These are phyloP conservation scores for Clonostachys rosea DNA, from an alignment of 2,329 filamentous ascomycete genomes.

Conservation along the genomic window DNA sequence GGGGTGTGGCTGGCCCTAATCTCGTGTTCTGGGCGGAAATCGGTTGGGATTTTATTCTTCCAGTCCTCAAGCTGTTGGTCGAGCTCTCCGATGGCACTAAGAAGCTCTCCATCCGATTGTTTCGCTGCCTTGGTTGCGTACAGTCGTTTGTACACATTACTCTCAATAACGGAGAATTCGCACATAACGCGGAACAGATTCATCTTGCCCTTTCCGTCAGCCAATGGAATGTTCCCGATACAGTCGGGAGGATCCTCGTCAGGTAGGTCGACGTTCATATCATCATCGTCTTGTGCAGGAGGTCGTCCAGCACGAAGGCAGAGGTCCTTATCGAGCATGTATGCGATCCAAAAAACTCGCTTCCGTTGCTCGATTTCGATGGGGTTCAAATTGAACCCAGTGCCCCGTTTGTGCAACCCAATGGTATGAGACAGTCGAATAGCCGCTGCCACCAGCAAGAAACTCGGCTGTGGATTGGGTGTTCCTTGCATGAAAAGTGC, in stretches of 20 bases:
- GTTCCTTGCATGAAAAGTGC: conserved; percentile 93
- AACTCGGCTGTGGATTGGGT: conserved; percentile 91
- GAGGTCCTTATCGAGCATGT: conserved; percentile 61
- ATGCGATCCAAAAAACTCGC: conserved; percentile 62
- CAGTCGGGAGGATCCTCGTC: conserved; percentile 88
- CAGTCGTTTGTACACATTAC: conserved; percentile 86
- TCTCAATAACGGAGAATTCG: conserved; percentile 86
- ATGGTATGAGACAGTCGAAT: conserved; percentile 91
- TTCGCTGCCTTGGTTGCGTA: conserved; percentile 92
- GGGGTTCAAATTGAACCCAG: conserved; percentile 87
- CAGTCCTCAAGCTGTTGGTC: conserved; percentile 87
- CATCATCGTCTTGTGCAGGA: conserved; percentile 58
- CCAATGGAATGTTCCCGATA: conserved; percentile 88
- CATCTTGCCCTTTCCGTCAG: conserved; percentile 85
- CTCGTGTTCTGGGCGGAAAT: conserved; percentile 95
- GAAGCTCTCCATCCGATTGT: conserved; percentile 84
- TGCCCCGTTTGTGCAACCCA: conserved; percentile 88
- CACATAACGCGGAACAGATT: conserved; percentile 94
- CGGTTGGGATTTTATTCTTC: conserved; percentile 93
- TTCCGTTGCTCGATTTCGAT: conserved; percentile 88
- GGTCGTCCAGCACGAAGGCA: conserved; percentile 56
- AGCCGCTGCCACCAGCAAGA: conserved; percentile 84
- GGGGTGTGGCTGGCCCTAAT: conserved; percentile 91
- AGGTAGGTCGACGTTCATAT: conserved; percentile 94
- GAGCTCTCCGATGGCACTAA: conserved; percentile 93